Conservation (phyloP, 2,329 filamentous ascomycete species). For the Pseudonectria foliicola region DNA sequence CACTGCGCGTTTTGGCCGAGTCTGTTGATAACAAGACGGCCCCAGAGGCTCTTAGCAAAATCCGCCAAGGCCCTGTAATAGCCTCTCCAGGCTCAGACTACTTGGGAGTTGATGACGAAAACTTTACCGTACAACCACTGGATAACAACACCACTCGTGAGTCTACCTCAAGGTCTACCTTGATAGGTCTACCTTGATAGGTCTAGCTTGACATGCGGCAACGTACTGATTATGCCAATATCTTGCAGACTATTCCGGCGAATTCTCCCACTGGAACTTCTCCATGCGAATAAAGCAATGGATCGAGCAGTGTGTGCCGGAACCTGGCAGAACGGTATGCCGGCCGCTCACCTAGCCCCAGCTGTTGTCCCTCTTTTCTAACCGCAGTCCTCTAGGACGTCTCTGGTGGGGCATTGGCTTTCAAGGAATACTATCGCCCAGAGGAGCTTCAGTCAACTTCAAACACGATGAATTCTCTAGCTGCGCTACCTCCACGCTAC, state of each 20-base stretch:
- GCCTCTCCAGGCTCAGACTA: slow-evolving; percentile 19
- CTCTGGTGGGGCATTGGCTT: slow-evolving; percentile 21
- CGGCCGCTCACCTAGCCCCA: neutral
- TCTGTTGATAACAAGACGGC: slow-evolving; percentile 29
- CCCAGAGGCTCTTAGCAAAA: slow-evolving; percentile 7
- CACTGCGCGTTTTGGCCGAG: slow-evolving; percentile 34
- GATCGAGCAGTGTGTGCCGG: slow-evolving; percentile 35
- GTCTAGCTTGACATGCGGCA: slow-evolving; percentile 2
- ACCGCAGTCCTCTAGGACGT: slow-evolving; percentile 15
- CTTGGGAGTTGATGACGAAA: slow-evolving; percentile 28
- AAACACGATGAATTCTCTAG: slow-evolving; percentile 30
- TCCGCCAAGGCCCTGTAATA: slow-evolving; percentile 14
- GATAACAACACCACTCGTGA: slow-evolving; percentile 35
- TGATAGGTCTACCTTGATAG: no score
- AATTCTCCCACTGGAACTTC: slow-evolving; percentile 48
- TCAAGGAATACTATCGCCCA: slow-evolving; percentile 37
- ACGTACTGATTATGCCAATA: slow-evolving; percentile 2
- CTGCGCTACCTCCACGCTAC: slow-evolving; percentile 38
- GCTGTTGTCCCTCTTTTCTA: slow-evolving; percentile 1
- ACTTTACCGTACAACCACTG: slow-evolving; percentile 33
- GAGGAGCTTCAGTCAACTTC: slow-evolving; percentile 37
- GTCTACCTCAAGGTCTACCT: slow-evolving; percentile 11
- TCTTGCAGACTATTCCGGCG: slow-evolving; percentile 40
- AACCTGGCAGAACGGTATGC: slow-evolving; percentile 20
- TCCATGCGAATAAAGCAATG: slow-evolving; percentile 44